A percentile compares a stretch with the other conserved stretches of the same genome.
phyloP scores from a whole-genome alignment of 768 basidiomycete species.

The Mycena belliarum region DNA sequence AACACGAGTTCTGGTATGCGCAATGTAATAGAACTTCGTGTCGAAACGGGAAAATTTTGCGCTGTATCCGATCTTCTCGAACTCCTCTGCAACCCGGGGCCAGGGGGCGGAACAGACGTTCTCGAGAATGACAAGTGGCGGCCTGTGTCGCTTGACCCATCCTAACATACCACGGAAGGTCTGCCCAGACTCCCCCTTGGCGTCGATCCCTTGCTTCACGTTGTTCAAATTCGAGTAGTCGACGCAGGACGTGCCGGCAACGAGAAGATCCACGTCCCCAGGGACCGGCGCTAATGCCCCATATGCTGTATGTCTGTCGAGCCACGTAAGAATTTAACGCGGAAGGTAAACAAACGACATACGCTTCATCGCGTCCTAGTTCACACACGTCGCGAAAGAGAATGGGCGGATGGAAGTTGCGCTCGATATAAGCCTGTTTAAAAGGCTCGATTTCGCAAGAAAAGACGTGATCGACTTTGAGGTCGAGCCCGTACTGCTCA shows the following conservation, averaged over 20 bases:
- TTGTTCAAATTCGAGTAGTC: slow-evolving; percentile 97
- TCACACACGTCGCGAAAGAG: slow-evolving; percentile 95
- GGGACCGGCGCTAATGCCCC: slow-evolving; percentile 85
- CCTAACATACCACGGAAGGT: slow-evolving; percentile 95
- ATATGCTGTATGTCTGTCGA: slow-evolving; percentile 83
- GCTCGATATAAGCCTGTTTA: slow-evolving; percentile 96
- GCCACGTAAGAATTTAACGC: slow-evolving; percentile 11
- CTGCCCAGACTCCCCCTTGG: slow-evolving; percentile 87
- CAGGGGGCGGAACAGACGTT: slow-evolving; percentile 94
- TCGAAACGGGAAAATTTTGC: slow-evolving; percentile 73
- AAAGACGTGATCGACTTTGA: slow-evolving; percentile 89
- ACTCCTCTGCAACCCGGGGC: slow-evolving; percentile 72
- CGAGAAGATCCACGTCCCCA: slow-evolving; percentile 84
- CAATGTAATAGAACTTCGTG: slow-evolving; percentile 90
- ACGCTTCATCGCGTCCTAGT: slow-evolving; percentile 78
- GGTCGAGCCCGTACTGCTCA: slow-evolving; percentile 60
- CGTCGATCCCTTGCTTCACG: slow-evolving; percentile 86
- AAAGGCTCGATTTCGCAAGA: slow-evolving; percentile 97
- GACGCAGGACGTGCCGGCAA: slow-evolving; percentile 95
- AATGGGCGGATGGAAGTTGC: slow-evolving; percentile 91
- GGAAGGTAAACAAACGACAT: not conserved
- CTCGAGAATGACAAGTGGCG: slow-evolving; percentile 90
- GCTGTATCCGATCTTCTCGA: slow-evolving; percentile 73
- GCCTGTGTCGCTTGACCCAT: slow-evolving; percentile 86
- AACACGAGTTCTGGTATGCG: slow-evolving; percentile 90